A percentile compares a stretch with the other conserved stretches of the same genome.
Evolutionary conservation across 192 early-diverging fungal species (phyloP).

Genomic region (Backusella parvicylindrica): DNA sequence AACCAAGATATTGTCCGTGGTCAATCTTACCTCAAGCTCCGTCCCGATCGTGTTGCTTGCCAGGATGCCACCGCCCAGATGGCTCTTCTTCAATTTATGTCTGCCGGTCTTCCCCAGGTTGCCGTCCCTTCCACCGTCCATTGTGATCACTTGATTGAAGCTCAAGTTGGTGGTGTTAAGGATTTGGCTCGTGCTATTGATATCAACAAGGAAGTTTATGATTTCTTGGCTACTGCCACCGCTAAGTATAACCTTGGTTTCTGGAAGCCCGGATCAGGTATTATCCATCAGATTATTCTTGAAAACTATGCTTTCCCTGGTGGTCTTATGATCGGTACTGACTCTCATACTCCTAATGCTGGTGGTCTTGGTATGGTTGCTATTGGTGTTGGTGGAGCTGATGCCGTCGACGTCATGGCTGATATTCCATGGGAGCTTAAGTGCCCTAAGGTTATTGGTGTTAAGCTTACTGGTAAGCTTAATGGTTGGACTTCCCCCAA

Average conservation of each 20-base stretch:
- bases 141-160: constrained; percentile 98
- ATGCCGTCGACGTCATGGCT: constrained; percentile 99
- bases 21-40: constrained; percentile 89
- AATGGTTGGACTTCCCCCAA: constrained; percentile 94
- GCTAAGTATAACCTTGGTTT: constrained; percentile 95
- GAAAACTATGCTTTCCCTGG: constrained; percentile 99
- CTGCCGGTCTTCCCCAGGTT: constrained; percentile 79
- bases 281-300: constrained; percentile 95
- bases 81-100: constrained; percentile 98
- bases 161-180: constrained; percentile 75
- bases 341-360: constrained; percentile 97
- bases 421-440: constrained; percentile 99
- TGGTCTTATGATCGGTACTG: constrained; percentile 94
- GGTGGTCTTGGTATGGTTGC: constrained; percentile 96
- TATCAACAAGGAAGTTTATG: constrained; percentile 93
- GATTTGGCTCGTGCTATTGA: constrained; percentile 83
- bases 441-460: constrained; percentile 94
- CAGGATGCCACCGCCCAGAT: constrained; percentile 99
- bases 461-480: constrained; percentile 84
- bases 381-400: constrained; percentile 96
- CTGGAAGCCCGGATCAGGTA: constrained; percentile 94
- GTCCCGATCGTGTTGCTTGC: constrained; percentile 98
- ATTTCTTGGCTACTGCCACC: constrained; percentile 79
- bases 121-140: constrained; percentile 93
- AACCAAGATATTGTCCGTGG: constrained; percentile 95